Conservation (phyloP, 176 grass and related monocot species). For the Cocos nucifera region DNA sequence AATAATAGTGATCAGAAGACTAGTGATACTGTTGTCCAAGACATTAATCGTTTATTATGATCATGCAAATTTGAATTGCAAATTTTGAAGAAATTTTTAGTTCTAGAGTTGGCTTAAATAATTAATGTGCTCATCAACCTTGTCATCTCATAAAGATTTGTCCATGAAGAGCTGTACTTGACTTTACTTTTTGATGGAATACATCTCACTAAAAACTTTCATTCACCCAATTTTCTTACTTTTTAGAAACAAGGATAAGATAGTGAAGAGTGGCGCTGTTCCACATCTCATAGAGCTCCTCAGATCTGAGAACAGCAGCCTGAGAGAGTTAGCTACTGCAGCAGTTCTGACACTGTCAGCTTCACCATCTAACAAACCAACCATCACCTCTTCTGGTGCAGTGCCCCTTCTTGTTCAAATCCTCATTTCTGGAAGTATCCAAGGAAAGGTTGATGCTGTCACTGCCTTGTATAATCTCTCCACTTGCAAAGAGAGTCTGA, state of each 20-base stretch:
- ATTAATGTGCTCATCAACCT: no score
- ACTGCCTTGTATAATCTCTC: slow-evolving; percentile 23
- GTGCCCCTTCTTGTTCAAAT: slow-evolving; percentile 20
- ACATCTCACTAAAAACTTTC: not conserved
- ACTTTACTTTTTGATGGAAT: no score
- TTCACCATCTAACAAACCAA: slow-evolving; percentile 22
- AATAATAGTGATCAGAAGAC: no score
- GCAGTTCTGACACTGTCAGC: slow-evolving; percentile 20
- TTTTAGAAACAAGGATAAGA: slow-evolving; percentile 20
- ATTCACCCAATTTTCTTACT: not conserved
- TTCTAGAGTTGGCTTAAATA: no score
- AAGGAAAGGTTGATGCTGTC: slow-evolving; percentile 24
- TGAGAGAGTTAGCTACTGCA: slow-evolving; percentile 21
- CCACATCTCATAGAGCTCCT: slow-evolving; percentile 22
- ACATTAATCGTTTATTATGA: no score
- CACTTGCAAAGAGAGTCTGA: slow-evolving; percentile 4
- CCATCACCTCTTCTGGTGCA: slow-evolving; percentile 11
- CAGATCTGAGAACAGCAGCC: slow-evolving; percentile 2
- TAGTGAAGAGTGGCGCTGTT: slow-evolving; percentile 21
- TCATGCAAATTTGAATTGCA: no score
- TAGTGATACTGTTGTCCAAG: no score
- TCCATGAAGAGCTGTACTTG: no score
- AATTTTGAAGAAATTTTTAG: no score
- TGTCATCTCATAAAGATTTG: no score
- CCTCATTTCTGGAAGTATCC: slow-evolving; percentile 15